phyloP scores from a whole-genome alignment of 306 rosid genomes.

The peach (Prunus persica) region Prunus_persica_NCBIv2 NC_034011.1:7274501-7275000 shows the following conservation, averaged over 20 bases:
- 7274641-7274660: conserved; percentile 75
- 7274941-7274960: background rate
- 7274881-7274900: background rate
- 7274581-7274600: conserved; percentile 90
- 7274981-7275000: background rate
- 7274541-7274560: background rate
- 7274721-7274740: conserved; percentile 78
- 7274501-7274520: background rate
- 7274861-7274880: background rate
- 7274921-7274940: background rate
- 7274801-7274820: conserved; percentile 7
- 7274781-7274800: conserved; percentile 30
- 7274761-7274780: conserved; percentile 41
- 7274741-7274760: conserved; percentile 96
- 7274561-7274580: background rate
- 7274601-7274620: conserved; percentile 78
- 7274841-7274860: background rate
- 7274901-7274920: background rate
- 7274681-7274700: conserved; percentile 92
- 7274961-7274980: background rate
- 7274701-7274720: conserved; percentile 96
- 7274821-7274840: background rate
- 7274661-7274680: conserved; percentile 88
- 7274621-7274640: conserved; percentile 68
- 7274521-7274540: background rate